Base-by-base conservation (phyloP, 139 green algal species). In the Closterium sp. region DNA sequence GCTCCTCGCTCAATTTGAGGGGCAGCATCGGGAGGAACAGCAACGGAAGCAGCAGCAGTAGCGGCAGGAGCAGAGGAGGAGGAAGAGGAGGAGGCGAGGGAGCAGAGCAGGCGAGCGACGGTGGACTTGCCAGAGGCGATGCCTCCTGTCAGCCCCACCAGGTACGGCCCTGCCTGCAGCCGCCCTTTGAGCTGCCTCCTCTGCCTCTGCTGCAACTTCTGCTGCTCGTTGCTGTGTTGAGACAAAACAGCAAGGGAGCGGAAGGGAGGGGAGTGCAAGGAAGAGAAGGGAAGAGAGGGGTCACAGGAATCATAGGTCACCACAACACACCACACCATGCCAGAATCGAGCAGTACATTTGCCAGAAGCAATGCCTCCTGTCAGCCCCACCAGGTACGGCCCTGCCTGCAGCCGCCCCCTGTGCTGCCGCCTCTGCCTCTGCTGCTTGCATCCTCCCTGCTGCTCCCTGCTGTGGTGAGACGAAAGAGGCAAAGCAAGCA, bases 131-230 rank as follows among this genome's bases (percentile, higher is more conserved):
- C 91, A 32, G 31, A 86, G 85, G 91, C 91, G 30, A 93, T 93
- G 4, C 91, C 91, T 38, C 91, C 91, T 31, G 91, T 93, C 29
- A 93, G 86, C 21, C 91, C 91, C 17, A 93, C 79, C 85, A 93
- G 62, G 91, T 91, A 93, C 13, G 91, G 91, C 29, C 42, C 28
- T 22, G 42, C 24, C 31, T 29, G 90, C 70, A 92, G 29, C 32
- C 50, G 70, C 27, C 79, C 90, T 73, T 85, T 92, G 29, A 70
- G 42, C 21, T 90, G 91, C 70, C 91, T 0, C 28, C 70, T 13
- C 88, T 38, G 28, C 62, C 70, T 13, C 87, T 34, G 28, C 50
- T 22, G 50, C 50, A 24, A 2, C 17, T 13, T 79, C 19, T 22
- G 2, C 45, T 70, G 45, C 45, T 70, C 45, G 45, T 4, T 70